Evolutionary conservation across 345 rosid genomes (phyloP), one percentile per base, ranked within the genome.

Genomic region (Brassica incana): DNA sequence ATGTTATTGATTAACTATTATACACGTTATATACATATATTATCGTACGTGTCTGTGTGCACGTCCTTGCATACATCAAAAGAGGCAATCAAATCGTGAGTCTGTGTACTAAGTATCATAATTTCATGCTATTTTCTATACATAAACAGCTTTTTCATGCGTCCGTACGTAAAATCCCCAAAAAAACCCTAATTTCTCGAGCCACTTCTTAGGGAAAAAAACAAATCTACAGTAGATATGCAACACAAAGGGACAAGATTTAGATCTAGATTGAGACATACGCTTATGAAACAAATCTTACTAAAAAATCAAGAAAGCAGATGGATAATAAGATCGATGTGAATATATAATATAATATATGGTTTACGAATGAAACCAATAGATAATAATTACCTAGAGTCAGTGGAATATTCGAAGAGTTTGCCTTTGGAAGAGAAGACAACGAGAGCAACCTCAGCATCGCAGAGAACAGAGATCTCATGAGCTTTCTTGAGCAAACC

Each of bases 391-490:
- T 75, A 92, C 97, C 94, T 84, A 43, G 94, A 89, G 54, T 89
- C 89, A 12, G 87, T 83, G 30, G 97, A 87, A 83, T 84, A 92
- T 83, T 92, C 96, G 65, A 84, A 92, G 82, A 91, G 91, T 83
- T 91, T 92, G 25, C 94, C 97, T 84, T 85, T 90, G 62, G 91
- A 86, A 40, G 97, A 92, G 90, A 92, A 91, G 78, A 91, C 88
- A 71, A 92, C 87, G 63, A 92, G 75, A 72, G 89, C 97, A 69
- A 90, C 92, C 5, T 90, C 89, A 77, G 94, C 97, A 50, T 92
- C 97, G 30, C 95, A 92, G 12, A 92, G 85, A 48, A 92, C 89
- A 32, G 97, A 90, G 89, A 92, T 92, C 94, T 92, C 97, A 62
- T 87, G 88, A 77, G 96, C 94, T 82, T 92, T 92, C 91, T 92